A percentile compares a stretch with the other conserved stretches of the same genome.
These are phyloP conservation scores for Brassica rapa DNA, from an alignment of 345 rosid genomes.

Conservation along the genomic window DNA sequence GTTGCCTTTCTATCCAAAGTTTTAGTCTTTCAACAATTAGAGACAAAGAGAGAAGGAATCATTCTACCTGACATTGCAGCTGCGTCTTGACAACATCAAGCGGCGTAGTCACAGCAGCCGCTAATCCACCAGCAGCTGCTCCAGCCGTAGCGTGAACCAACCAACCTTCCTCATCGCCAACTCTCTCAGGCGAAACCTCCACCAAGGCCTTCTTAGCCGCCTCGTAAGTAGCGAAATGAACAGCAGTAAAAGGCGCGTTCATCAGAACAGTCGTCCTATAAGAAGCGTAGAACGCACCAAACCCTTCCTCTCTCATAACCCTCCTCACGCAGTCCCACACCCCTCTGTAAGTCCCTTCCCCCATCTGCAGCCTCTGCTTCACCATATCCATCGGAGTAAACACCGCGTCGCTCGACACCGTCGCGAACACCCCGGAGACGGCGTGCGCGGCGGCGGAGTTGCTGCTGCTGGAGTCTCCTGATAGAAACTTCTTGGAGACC, in stretches of 20 bases:
- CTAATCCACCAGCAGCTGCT: constrained; percentile 86
- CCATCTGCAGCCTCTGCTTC: constrained; percentile 88
- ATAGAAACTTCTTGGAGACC: constrained; percentile 65
- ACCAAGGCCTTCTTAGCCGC: constrained; percentile 69
- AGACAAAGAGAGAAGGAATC: constrained; percentile 16
- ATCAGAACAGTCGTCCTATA: constrained; percentile 88
- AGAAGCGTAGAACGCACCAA: constrained; percentile 85
- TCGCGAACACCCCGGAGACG: constrained; percentile 78
- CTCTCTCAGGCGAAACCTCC: constrained; percentile 74
- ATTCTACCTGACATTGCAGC: constrained; percentile 89
- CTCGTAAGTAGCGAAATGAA: constrained; percentile 86
- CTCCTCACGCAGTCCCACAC: constrained; percentile 76
- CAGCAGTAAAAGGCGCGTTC: constrained; percentile 92
- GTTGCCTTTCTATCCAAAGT: neutral
- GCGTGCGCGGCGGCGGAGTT: constrained; percentile 82
- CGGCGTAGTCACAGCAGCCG: constrained; percentile 79
- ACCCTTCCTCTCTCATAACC: constrained; percentile 78
- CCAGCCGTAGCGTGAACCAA: constrained; percentile 84
- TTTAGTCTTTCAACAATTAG: neutral
- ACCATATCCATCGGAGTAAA: constrained; percentile 98
- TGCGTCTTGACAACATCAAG: constrained; percentile 95
- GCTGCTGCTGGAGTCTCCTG: constrained; percentile 58
- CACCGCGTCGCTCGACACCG: constrained; percentile 84
- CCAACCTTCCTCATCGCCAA: constrained; percentile 62
- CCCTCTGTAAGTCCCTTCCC: constrained; percentile 61